Base-by-base conservation (phyloP, 805 yeast species). In the Wickerhamomyces xylosicus region DNA sequence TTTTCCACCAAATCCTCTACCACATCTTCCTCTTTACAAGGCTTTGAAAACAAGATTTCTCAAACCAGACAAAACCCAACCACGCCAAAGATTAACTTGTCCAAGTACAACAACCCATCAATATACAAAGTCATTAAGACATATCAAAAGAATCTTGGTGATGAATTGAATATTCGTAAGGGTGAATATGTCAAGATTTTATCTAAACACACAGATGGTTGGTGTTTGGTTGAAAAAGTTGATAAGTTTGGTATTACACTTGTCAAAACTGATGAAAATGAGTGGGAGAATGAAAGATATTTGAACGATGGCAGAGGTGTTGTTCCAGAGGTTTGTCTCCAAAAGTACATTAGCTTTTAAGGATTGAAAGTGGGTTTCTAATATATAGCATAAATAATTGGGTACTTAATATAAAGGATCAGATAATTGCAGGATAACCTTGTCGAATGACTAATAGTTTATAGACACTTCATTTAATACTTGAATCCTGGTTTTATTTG, bases 121-220 rank as follows among this genome's bases (percentile, higher is more conserved):
- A 25, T 48, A 3, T 53, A 52, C 35, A 36, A 32, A 16, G 68
- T 59, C 1, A 35, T 37, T 0, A 41, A 45, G 16, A 41, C 41
- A 3, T 64, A 63, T 38, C 21, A 37, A 2, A 61, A 66, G 20
- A 54, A 47, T 14, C 47, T 66, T 22, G 49, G 62, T 4, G 69
- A 63, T 50, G 71, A 66, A 39, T 50, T 66, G 10, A 40, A 44
- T 13, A 47, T 64, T 5, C 7, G 31, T 1, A 33, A 35, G 3
- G 66, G 65, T 3, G 69, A 63, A 25, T 48, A 32, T 39, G 58
- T 60, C 9, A 53, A 51, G 42, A 47, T 64, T 1, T 41, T 64
- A 7, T 66, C 68, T 2, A 55, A 57, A 15, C 71, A 66, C 47
- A 60, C 67, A 2, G 71, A 66, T 45, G 69, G 69, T 3, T 66